Percentiles rank a stretch among this genome's conserved stretches.
These are phyloP conservation scores for Entomortierella parvispora DNA, from an alignment of 192 early-diverging fungal genomes.

Conservation along the genomic window DNA sequence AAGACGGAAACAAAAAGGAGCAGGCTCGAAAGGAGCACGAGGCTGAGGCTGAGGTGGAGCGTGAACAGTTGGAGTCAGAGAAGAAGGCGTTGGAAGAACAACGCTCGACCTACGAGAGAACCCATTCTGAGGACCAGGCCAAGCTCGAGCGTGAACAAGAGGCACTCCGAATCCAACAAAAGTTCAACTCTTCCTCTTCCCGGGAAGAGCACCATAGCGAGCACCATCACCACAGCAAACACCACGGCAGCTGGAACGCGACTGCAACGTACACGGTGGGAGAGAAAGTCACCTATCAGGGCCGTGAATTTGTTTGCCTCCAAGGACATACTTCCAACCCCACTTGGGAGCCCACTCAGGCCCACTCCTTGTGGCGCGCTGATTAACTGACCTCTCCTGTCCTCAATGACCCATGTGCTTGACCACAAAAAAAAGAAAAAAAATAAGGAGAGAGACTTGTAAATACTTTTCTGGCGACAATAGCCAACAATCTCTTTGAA, in stretches of 20 bases:
- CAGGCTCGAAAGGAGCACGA: conserved; percentile 23
- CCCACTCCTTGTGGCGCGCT: conserved; percentile 60
- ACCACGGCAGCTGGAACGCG: conserved; percentile 48
- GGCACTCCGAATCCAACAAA: background rate
- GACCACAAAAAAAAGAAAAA: no score
- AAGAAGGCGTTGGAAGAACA: conserved; percentile 33
- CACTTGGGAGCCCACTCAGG: conserved; percentile 58
- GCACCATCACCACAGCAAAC: conserved; percentile 5
- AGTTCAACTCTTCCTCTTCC: background rate
- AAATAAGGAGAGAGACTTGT: no score
- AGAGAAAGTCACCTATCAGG: conserved; percentile 58
- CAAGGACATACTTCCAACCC: conserved; percentile 59
- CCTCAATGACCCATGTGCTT: no score
- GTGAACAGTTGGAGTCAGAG: conserved; percentile 17
- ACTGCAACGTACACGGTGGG: conserved; percentile 55
- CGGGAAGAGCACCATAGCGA: conserved; percentile 3
- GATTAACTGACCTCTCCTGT: conserved; percentile 24
- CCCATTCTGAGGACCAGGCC: conserved; percentile 21
- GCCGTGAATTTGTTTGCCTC: conserved; percentile 55
- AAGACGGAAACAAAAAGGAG: conserved; percentile 39
- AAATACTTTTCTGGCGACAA: no score
- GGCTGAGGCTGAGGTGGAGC: background rate
- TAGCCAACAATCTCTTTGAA: no score
- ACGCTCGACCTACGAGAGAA: conserved; percentile 15
- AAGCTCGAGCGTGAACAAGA: conserved; percentile 10